Evolutionary conservation across 345 rosid genomes (phyloP).

Genomic region (Eucalyptus albens): DNA sequence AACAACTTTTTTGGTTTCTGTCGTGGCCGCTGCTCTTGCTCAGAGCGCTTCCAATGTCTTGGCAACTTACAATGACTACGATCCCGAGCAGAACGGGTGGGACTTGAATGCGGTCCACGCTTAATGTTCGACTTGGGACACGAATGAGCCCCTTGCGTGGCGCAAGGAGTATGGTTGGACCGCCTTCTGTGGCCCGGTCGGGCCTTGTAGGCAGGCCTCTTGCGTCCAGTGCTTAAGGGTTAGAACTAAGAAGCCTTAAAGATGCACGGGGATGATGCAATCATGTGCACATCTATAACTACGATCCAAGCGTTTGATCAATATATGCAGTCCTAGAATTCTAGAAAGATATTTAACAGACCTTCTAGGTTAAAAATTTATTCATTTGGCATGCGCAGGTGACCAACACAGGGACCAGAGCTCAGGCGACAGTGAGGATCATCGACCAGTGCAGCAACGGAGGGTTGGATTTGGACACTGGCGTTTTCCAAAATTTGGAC

Average conservation of each 20-base stretch:
- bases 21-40: not conserved
- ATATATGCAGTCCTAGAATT: not conserved
- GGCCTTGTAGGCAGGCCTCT: slow-evolving; percentile 6
- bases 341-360: not conserved
- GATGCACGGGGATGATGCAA: not conserved
- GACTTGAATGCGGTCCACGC: slow-evolving; percentile 26
- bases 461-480: slow-evolving; percentile 37
- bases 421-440: slow-evolving; percentile 28
- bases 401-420: slow-evolving; percentile 23
- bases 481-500: slow-evolving; percentile 22
- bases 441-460: slow-evolving; percentile 41
- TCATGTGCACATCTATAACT: not conserved
- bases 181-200: slow-evolving; percentile 42
- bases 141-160: slow-evolving; percentile 33
- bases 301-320: not conserved
- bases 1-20: not conserved
- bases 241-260: not conserved
- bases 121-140: slow-evolving; percentile 48
- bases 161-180: slow-evolving; percentile 48
- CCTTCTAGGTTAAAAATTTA: not conserved
- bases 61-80: slow-evolving; percentile 40
- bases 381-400: slow-evolving; percentile 8
- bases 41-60: slow-evolving; percentile 31
- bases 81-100: slow-evolving; percentile 39
- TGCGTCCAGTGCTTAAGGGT: not conserved